Evolutionary conservation across 495 filamentous ascomycete genomes (phyloP).

Genomic region (Stereocaulon alpinum): DNA sequence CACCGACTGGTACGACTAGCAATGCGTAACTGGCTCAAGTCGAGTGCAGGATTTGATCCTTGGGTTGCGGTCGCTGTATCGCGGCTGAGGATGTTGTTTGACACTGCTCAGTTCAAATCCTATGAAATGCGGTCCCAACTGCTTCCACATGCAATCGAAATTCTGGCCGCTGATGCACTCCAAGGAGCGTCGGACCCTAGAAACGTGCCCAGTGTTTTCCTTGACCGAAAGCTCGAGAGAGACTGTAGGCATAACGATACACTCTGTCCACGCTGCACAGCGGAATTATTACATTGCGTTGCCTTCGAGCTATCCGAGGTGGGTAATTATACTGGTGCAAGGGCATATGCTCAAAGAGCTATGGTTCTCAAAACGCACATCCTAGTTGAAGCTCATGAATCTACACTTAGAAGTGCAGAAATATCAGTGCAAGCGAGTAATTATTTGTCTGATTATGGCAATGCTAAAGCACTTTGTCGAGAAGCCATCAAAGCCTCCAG

Average conservation of each 20-base stretch:
- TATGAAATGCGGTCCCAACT: neutral
- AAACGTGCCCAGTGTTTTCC: neutral
- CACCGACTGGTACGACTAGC: neutral
- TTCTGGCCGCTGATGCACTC: neutral
- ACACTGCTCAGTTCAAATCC: too few relatives aligned
- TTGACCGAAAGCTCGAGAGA: neutral
- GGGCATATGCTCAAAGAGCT: neutral
- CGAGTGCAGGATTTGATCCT: too few relatives aligned
- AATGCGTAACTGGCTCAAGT: neutral
- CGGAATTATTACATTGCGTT: neutral
- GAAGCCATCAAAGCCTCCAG: neutral
- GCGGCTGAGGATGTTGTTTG: too few relatives aligned
- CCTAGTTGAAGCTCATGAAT: neutral
- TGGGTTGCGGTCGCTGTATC: too few relatives aligned
- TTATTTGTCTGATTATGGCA: neutral
- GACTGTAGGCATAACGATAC: neutral
- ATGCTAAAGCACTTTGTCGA: neutral
- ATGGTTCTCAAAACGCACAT: neutral
- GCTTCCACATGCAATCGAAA: neutral
- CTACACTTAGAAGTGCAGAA: neutral
- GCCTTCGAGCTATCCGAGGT: neutral
- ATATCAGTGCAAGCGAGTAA: fast-evolving
- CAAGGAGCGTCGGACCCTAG: neutral
- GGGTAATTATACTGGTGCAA: neutral
- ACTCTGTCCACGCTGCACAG: neutral